Conservation (phyloP, 2,329 filamentous ascomycete genomes). For the Neofusicoccum laricinum region DNA sequence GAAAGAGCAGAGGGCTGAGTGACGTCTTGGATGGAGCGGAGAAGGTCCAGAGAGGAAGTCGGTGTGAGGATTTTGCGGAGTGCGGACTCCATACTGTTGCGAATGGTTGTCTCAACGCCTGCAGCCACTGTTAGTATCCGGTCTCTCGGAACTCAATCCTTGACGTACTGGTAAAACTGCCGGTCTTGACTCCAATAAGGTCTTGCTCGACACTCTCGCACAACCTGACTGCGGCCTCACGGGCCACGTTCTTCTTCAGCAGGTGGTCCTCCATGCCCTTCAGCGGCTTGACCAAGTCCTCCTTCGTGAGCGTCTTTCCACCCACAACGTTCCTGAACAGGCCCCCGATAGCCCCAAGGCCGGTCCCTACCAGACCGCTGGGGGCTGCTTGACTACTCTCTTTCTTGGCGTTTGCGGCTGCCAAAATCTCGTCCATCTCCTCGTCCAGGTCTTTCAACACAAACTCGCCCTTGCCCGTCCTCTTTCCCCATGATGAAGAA, state of each 20-base stretch:
- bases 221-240: constrained; percentile 85
- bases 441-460: constrained; percentile 90
- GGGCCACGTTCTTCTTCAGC: constrained; percentile 91
- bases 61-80: constrained; percentile 94
- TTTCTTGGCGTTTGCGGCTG: constrained; percentile 66
- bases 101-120: constrained; percentile 77
- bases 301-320: constrained; percentile 85
- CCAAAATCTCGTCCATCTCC: constrained; percentile 86
- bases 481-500: constrained; percentile 77
- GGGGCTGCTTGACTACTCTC: constrained; percentile 22
- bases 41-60: constrained; percentile 87
- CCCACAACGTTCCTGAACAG: constrained; percentile 94
- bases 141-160: background rate
- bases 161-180: constrained; percentile 71
- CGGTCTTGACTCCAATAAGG: constrained; percentile 85
- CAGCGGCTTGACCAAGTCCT: constrained; percentile 87
- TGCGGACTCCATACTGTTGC: constrained; percentile 84
- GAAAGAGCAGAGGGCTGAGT: constrained; percentile 58
- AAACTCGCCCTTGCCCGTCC: constrained; percentile 85
- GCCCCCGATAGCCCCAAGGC: constrained; percentile 78
- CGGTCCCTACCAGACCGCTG: constrained; percentile 69
- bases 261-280: constrained; percentile 96
- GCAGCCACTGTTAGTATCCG: background rate
- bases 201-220: constrained; percentile 91
- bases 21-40: constrained; percentile 85